These are phyloP conservation scores for Oryza nivara DNA, from an alignment of 176 grass and related monocot genomes.

Conservation along the genomic window DNA sequence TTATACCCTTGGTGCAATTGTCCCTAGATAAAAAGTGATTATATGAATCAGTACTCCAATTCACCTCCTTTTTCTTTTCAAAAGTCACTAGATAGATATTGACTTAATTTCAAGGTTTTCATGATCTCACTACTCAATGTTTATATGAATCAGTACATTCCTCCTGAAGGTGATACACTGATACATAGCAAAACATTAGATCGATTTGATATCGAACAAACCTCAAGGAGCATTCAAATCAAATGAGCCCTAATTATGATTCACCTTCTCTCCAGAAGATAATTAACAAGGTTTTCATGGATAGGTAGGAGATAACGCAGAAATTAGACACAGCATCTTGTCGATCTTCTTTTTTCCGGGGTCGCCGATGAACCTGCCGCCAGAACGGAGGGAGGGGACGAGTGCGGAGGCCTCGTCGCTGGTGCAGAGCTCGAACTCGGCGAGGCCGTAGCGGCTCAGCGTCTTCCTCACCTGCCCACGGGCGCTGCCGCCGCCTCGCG, in stretches of 20 bases:
- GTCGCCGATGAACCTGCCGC: slow-evolving; percentile 42
- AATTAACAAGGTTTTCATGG: too few relatives aligned
- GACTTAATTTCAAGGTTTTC: neutral
- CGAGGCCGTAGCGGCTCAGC: slow-evolving; percentile 53
- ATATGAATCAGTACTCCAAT: neutral
- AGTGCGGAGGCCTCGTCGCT: slow-evolving; percentile 76
- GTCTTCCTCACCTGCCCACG: slow-evolving; percentile 79
- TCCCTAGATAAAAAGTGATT: neutral
- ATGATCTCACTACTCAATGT: neutral
- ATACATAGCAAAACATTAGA: neutral
- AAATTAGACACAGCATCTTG: slow-evolving; percentile 56
- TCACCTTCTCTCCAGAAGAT: neutral
- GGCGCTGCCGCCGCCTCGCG: too few relatives aligned
- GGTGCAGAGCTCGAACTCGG: slow-evolving; percentile 78
- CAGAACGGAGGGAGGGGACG: slow-evolving; percentile 76
- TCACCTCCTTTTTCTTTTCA: neutral
- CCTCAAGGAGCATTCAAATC: neutral
- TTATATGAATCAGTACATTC: neutral
- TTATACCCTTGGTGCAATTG: too few relatives aligned
- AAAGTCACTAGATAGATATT: too few relatives aligned
- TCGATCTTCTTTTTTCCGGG: slow-evolving; percentile 63
- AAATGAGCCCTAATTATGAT: neutral
- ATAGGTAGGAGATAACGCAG: too few relatives aligned
- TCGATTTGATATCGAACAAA: too few relatives aligned
- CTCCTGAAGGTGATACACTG: neutral